Base-by-base conservation (phyloP, 2,329 filamentous ascomycete species). In the Phaeosphaeriaceae sp. region DNA sequence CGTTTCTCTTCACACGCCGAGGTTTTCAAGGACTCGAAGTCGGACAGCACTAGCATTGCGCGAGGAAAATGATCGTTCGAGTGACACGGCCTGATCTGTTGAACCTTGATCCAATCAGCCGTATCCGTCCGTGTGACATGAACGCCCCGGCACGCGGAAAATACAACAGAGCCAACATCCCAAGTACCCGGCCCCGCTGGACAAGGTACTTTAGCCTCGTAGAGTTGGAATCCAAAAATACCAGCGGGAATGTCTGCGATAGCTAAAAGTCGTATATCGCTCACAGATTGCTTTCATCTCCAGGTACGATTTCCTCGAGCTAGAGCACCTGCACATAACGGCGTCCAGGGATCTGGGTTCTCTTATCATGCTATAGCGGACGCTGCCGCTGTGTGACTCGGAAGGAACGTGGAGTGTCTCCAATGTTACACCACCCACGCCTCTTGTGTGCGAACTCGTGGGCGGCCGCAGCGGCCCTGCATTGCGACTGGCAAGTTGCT, bases 231-330 rank as follows among this genome's bases (percentile, higher is more conserved):
- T 66, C 74, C 75, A 73, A 72, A 73, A 70, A 67, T 72, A 66
- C 68, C 62, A 68, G 65, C 72, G 72, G 72, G 63, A 69, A 57
- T 72, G 67, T 69, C 22, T 66, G 68, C 71, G 68, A 74, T 73
- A 76, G 68, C 53, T 73, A 71, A 64, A 73, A 67, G 73, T 73
- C 58, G 63, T 68, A 69, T 68, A 69, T 62, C 61, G 60, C 58
- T 52, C 54, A 54, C 64, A 71, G 68, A 74, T 74, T 75, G 64
- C 64, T 60, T 48, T 75, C 72, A 73, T 73, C 65, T 74, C 67
- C 62, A 60, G 46, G 63, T 68, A 69, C 68, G 65, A 62, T 59
- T 57, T 64, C 64, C 70, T 66, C 68, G 70, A 61, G 62, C 68
- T 66, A 63, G 52, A 36, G 58, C 60, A n/a, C 17, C 48, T 36